phyloP scores from a whole-genome alignment of 495 filamentous ascomycete genomes.

The Glonium stellatum region DNA sequence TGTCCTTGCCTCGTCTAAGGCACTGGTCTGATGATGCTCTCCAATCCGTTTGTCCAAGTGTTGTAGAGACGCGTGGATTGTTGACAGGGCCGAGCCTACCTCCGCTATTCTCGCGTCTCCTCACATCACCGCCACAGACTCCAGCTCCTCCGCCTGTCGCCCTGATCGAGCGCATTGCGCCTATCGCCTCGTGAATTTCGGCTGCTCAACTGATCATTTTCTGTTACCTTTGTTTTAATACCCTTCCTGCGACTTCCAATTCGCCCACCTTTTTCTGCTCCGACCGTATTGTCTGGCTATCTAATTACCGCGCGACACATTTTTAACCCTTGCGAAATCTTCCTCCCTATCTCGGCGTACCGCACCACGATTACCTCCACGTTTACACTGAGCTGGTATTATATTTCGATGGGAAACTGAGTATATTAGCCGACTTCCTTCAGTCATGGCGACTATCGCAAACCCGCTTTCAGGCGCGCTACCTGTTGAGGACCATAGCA shows the following conservation, averaged over 20 bases:
- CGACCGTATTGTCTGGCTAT: background rate
- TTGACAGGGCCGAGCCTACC: background rate
- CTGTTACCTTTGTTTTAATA: background rate
- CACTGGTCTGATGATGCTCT: background rate
- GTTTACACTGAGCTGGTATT: background rate
- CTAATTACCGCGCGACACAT: background rate
- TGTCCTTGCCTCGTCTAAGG: background rate
- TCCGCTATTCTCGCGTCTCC: background rate
- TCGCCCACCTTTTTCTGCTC: background rate
- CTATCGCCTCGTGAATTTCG: background rate
- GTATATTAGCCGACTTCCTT: background rate
- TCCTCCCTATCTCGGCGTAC: background rate
- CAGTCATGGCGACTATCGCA: slow-evolving; percentile 33
- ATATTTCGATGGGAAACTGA: slow-evolving; percentile 16
- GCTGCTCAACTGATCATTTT: background rate
- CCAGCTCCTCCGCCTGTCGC: background rate
- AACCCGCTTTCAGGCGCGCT: slow-evolving; percentile 32
- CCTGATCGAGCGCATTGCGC: background rate
- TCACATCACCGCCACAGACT: background rate
- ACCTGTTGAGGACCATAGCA: slow-evolving; percentile 26
- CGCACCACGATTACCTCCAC: background rate
- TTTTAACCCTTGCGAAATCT: background rate
- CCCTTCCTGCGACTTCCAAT: background rate
- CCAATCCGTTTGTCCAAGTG: background rate
- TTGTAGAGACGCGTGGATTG: background rate